Evolutionary conservation across 164 flowering plant species (phyloP).

Genomic region (Magnolia kwangsiensis): DNA sequence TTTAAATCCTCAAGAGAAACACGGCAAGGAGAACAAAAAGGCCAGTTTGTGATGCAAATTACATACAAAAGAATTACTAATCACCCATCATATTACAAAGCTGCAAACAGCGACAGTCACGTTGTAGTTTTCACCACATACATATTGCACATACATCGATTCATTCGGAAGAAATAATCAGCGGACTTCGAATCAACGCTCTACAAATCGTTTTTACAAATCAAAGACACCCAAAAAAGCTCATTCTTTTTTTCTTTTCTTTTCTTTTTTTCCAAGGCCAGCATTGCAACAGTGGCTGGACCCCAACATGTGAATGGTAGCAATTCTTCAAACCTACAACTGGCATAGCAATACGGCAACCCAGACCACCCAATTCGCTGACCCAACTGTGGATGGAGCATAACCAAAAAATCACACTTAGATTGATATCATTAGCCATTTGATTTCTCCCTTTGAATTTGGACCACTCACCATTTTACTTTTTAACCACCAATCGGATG

Average conservation of each 20-base stretch:
- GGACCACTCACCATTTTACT: not conserved
- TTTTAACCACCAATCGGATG: not conserved
- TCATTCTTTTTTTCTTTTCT: no score
- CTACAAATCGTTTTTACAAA: slow-evolving; percentile 9
- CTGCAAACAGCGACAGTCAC: not conserved
- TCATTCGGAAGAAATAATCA: slow-evolving; percentile 5
- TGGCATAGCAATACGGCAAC: no score
- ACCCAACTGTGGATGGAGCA: no score
- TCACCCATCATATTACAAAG: not conserved
- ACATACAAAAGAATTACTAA: not conserved
- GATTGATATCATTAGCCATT: not conserved
- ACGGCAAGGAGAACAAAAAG: not conserved
- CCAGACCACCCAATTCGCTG: no score
- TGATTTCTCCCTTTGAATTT: not conserved
- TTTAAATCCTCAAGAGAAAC: no score
- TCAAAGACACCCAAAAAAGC: not conserved
- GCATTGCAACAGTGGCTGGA: not conserved
- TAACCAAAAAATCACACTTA: not conserved
- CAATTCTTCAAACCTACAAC: no score
- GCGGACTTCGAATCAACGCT: not conserved
- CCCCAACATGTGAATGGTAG: not conserved
- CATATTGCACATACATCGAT: not conserved
- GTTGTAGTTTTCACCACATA: not conserved
- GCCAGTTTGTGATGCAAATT: not conserved
- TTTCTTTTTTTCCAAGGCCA: not conserved